phyloP scores from a whole-genome alignment of 768 basidiomycete species.

The Serendipita vermifera region DNA sequence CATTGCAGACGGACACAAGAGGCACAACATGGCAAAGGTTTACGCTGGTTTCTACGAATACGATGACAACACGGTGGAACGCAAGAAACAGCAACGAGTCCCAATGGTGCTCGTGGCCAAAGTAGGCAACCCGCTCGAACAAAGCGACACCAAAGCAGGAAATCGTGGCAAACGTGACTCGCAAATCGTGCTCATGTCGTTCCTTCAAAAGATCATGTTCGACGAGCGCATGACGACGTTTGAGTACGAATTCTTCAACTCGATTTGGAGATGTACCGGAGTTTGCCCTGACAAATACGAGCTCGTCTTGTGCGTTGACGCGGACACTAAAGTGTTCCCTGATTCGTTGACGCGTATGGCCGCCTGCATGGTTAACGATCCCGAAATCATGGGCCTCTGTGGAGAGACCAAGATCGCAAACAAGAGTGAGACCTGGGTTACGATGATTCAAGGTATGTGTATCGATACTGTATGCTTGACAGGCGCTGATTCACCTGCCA shows the following conservation, averaged over 20 bases:
- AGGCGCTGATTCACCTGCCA: slow-evolving; percentile 22
- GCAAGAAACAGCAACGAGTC: slow-evolving; percentile 89
- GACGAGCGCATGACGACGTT: slow-evolving; percentile 99
- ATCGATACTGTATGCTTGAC: not conserved
- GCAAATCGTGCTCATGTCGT: slow-evolving; percentile 94
- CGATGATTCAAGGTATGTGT: slow-evolving; percentile 94
- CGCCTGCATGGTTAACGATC: slow-evolving; percentile 91
- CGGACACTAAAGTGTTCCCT: slow-evolving; percentile 98
- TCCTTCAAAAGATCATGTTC: slow-evolving; percentile 99
- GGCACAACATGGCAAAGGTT: slow-evolving; percentile 98
- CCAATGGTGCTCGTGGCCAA: slow-evolving; percentile 95
- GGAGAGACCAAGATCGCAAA: slow-evolving; percentile 99
- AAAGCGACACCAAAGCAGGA: slow-evolving; percentile 82
- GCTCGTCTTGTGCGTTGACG: slow-evolving; percentile 89
- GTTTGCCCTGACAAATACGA: slow-evolving; percentile 94
- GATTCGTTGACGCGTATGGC: slow-evolving; percentile 94
- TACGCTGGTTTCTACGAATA: slow-evolving; percentile 97
- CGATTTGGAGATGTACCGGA: slow-evolving; percentile 89
- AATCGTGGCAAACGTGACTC: slow-evolving; percentile 98
- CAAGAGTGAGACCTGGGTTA: slow-evolving; percentile 96
- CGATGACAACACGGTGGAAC: slow-evolving; percentile 78
- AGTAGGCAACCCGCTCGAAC: slow-evolving; percentile 83
- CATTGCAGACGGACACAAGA: slow-evolving; percentile 98
- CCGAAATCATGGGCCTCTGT: slow-evolving; percentile 97
- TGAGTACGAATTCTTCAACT: slow-evolving; percentile 99